Conservation (phyloP, 306 rosid genomes). For the Begonia masoniana region DNA sequence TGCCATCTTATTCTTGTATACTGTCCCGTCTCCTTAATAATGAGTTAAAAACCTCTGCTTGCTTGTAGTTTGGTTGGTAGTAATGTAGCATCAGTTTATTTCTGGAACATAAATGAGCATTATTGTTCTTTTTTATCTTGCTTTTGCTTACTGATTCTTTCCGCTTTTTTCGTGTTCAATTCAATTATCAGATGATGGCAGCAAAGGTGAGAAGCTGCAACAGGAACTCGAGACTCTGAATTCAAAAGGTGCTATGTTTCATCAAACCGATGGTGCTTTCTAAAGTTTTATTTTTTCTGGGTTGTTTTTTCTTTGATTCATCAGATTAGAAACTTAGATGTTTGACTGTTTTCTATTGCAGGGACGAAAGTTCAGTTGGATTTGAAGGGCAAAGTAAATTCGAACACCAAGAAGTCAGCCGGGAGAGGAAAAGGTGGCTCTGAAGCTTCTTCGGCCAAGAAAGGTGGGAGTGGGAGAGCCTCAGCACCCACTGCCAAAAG, state of each 20-base stretch:
- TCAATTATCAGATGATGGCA: slow-evolving; percentile 28
- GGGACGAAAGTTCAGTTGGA: slow-evolving; percentile 69
- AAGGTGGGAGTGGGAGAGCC: slow-evolving; percentile 46
- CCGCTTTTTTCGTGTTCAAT: too few relatives aligned
- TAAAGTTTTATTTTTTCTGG: neutral
- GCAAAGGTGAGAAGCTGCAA: slow-evolving; percentile 64
- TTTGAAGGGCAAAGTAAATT: slow-evolving; percentile 53
- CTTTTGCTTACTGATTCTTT: neutral
- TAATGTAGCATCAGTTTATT: neutral
- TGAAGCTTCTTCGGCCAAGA: slow-evolving; percentile 26
- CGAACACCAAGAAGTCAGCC: slow-evolving; percentile 48
- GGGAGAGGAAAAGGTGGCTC: slow-evolving; percentile 58
- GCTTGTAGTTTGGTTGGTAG: neutral
- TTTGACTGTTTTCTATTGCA: slow-evolving; percentile 9
- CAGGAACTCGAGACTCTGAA: slow-evolving; percentile 69
- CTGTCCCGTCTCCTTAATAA: neutral
- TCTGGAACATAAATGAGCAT: neutral
- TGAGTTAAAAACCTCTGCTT: neutral
- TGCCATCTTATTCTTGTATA: neutral
- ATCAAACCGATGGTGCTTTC: slow-evolving; percentile 5
- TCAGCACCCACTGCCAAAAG: slow-evolving; percentile 54
- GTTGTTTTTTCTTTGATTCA: neutral
- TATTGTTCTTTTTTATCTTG: neutral
- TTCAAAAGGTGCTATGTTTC: slow-evolving; percentile 45
- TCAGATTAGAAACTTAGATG: neutral